Evolutionary conservation across 108 stramenopile genomes (phyloP), one percentile per base, ranked within the genome.

Genomic region (Stephanodiscus minutulus): DNA sequence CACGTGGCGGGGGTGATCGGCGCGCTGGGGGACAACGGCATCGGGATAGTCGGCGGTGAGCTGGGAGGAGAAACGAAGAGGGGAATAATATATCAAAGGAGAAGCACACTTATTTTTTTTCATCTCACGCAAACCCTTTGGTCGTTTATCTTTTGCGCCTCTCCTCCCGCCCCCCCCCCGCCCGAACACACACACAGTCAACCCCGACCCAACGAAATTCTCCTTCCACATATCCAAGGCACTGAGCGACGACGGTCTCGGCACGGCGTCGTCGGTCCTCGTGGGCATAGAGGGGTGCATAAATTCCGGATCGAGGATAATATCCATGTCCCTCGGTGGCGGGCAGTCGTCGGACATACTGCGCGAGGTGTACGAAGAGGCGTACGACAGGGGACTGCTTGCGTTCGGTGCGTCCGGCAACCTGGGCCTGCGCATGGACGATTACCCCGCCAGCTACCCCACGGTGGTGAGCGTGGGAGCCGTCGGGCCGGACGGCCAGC

Each of bases 1-100:
- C 90, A 91, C 55, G 79, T 82, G 22, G 70, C 87, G 1, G 90
- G 90, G 15, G 86, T 86, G 33, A 86, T 91, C 61, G 86, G 73
- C 13, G 82, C 80, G 11, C 59, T 70, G 53, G 83, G 83, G 11
- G 61, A 63, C 37, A 91, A 88, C 65, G 65, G 68, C 20, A 6
- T 66, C 1, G 90, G 90, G 11, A 73, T 87, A 35, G 78, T 86
- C 20, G 86, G 88, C 3, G 79, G 70, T 71, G 17, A 71, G 70
- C 9, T 12, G 20, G 5, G 50, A 52, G 24, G 1, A n/a, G n/a
- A n/a, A n/a, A n/a, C n/a, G n/a, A n/a, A n/a, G n/a, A n/a, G n/a
- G n/a, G n/a, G n/a, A n/a, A n/a, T n/a, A n/a, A n/a, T n/a, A n/a
- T n/a, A n/a, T n/a, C n/a, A n/a, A 20, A 52, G 24, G 9, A 27